Evolutionary conservation across 106 monocot species (phyloP).

Genomic region (Posidonia australis): DNA sequence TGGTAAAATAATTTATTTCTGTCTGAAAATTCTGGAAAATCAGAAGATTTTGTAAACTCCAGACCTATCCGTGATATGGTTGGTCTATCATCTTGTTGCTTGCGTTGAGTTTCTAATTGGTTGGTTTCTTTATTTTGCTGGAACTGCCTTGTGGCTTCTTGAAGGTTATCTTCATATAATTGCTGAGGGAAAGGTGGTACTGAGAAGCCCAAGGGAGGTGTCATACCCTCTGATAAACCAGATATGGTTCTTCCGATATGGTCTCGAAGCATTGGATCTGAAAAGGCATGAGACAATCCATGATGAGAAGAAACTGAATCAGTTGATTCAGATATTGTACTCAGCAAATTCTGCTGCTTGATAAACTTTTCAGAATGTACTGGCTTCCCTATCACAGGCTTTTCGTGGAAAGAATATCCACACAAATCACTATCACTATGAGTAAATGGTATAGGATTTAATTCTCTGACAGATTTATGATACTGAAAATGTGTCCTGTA

Average conservation of each 20-base stretch:
- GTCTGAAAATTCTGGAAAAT: constrained; percentile 19
- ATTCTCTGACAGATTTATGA: constrained; percentile 17
- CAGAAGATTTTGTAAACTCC: constrained; percentile 11
- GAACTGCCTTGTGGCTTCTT: constrained; percentile 5
- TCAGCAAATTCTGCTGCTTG: constrained; percentile 14
- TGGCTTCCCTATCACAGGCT: constrained; percentile 18
- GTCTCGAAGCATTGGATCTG: constrained; percentile 53
- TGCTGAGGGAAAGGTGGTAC: constrained; percentile 23
- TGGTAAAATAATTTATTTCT: constrained; percentile 14
- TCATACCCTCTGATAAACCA: constrained; percentile 4
- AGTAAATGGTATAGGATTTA: constrained; percentile 11
- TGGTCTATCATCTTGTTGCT: constrained; percentile 6
- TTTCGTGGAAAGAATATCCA: constrained; percentile 25
- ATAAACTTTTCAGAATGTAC: constrained; percentile 39
- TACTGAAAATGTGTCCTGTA: constrained; percentile 15
- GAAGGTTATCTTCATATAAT: constrained; percentile 11
- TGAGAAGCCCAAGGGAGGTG: constrained; percentile 12
- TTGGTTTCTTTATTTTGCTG: constrained; percentile 13
- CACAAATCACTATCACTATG: constrained; percentile 21
- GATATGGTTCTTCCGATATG: constrained; percentile 7
- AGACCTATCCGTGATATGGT: constrained; percentile 7
- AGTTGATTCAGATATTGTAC: constrained; percentile 19
- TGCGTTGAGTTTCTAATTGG: constrained; percentile 3
- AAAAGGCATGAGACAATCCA: constrained; percentile 52
- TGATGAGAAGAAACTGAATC: constrained; percentile 23